Base-by-base conservation (phyloP, 371 early-diverging fungal genomes). In the Zychaea mexicana region DNA sequence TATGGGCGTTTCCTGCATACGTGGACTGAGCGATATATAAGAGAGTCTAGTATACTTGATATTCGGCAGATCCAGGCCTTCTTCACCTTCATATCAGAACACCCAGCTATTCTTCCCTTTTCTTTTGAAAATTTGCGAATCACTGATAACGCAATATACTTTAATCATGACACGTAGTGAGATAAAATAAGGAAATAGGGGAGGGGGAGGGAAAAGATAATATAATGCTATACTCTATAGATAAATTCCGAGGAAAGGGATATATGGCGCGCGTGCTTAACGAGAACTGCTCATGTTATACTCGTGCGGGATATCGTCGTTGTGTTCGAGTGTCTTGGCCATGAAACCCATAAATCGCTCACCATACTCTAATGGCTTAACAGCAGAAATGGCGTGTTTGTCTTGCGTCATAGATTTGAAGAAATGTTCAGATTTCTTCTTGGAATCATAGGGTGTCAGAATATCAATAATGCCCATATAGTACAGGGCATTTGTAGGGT, bases 381-480 rank as follows among this genome's bases (percentile, higher is more conserved):
- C 95, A 28, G 98, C 91, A 2, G 96, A 96, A 46, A 98, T 97
- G 15, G 72, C 80, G 59, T 89, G 73, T 74, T 87, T 85, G 63
- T 95, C 94, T 64, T 91, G 83, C 10, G 84, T 84, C 54, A 97
- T 60, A 8, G 90, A 82, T 78, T 97, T 98, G 85, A 90, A 94
- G 17, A 90, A 78, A 65, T 93, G 93, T 73, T 98, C 99, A 19
- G 92, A 68, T 70, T 91, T 90, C 84, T 98, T 98, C 66, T 85
- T 82, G 38, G 87, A 75, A 69, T 93, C 93, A 79, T 97, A 98
- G 1, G 94, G 93, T n/a, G 99, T 98, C 58, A 98, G 84, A 60
- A 98, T 98, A 73, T 98, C 99, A 63, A 98, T 98, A 68, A 98
- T 92, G 26, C 98, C 98, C 67, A 98, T 76, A 61, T 93, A 97